Base-by-base conservation (phyloP, 2,329 filamentous ascomycete genomes). In the Sarocladium oryzae region DNA sequence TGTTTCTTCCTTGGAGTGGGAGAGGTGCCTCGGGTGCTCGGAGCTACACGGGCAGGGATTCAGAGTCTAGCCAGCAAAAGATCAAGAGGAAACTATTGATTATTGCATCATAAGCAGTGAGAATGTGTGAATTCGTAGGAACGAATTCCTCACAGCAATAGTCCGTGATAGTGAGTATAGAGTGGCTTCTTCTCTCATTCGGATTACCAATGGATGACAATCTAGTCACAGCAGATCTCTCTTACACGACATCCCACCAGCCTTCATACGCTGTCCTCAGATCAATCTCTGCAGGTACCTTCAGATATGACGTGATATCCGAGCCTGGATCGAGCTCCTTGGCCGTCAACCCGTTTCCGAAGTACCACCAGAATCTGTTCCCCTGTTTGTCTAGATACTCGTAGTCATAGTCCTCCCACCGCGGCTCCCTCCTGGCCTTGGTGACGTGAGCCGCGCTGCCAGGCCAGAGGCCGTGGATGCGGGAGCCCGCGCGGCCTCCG, bases 401-500 rank as follows among this genome's bases (percentile, higher is more conserved):
- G 55, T 76, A 78, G 52, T 76, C 69, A 62, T 69, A 81, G 51
- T 81, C 78, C 58, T 81, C 77, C 75, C 77, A 80, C 9, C 77
- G 62, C 2, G 76, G 76, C n/a, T 77, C 68, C 20, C 71, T 64
- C 21, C 81, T 70, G 7, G 85, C 71, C 13, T 79, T 72, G 2
- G 82, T 82, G 28, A 81, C 67, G 57, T 86, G 81, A 0, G 77
- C 71, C 1, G 82, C 83, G 56, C 81, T 85, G 0, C 85, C 85
- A 0, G 85, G 86, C 78, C 85, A 89, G 6, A 86, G 61, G 0
- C 84, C 85, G 55, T 86, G 82, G 21, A 89, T 81, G 3, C 83
- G 69, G 0, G 73, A 77, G 0, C 84, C 84, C 0, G 83, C 77
- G 5, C 68, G 67, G 0, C 81, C 81, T 11, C 85, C 81, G 54